These are phyloP conservation scores for Podospora bellae-mahoneyi DNA, from an alignment of 495 filamentous ascomycete species.

Conservation along the genomic window DNA sequence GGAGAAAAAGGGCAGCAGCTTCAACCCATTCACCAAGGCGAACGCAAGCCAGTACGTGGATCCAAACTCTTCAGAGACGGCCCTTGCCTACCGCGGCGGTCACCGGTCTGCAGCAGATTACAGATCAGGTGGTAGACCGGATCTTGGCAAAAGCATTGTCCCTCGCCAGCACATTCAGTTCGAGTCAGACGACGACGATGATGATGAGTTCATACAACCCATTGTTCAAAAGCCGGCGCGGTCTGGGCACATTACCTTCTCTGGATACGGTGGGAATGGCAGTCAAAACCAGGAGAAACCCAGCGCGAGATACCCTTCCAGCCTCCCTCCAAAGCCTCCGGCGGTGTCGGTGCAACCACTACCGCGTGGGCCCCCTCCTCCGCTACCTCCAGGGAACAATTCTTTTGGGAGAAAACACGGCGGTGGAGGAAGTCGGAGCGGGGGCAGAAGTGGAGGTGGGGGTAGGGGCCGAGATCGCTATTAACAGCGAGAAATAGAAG, in stretches of 20 bases:
- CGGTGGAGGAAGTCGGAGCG: constrained; percentile 9
- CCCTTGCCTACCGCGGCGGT: constrained; percentile 26
- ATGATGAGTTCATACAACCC: constrained; percentile 41
- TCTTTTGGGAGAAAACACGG: background rate
- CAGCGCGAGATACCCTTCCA: constrained; percentile 4
- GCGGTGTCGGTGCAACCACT: constrained; percentile 16
- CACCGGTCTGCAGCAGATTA: background rate
- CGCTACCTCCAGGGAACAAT: constrained; percentile 5
- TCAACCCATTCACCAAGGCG: constrained; percentile 36
- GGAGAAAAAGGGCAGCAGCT: constrained; percentile 13
- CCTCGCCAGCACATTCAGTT: constrained; percentile 40
- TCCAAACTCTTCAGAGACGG: constrained; percentile 26
- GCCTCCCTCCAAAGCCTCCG: background rate
- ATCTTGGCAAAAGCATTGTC: constrained; percentile 38
- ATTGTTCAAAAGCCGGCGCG: constrained; percentile 28
- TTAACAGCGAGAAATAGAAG: background rate
- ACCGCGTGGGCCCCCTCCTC: constrained; percentile 24
- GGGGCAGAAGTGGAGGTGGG: background rate
- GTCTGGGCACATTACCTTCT: constrained; percentile 33
- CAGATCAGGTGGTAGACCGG: constrained; percentile 22
- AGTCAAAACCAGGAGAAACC: constrained; percentile 12
- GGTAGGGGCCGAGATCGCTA: background rate
- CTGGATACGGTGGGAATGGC: constrained; percentile 17
- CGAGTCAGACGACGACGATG: constrained; percentile 40
- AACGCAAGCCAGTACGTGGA: constrained; percentile 40